phyloP scores from a whole-genome alignment of 257 asterid species.

The Euphrasia confusa region DNA sequence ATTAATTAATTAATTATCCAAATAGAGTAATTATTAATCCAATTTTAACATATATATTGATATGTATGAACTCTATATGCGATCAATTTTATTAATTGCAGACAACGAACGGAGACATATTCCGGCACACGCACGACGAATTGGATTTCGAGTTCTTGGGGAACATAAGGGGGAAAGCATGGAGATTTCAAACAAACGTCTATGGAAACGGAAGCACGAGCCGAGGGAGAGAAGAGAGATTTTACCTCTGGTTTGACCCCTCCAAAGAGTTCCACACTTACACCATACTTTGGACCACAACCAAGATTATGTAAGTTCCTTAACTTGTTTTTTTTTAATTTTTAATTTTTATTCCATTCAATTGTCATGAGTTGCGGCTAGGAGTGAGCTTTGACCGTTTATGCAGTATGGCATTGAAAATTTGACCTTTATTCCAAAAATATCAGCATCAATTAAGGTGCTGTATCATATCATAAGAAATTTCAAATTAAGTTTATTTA shows the following conservation, averaged over 20 bases:
- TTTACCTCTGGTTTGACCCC: conserved; percentile 79
- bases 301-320: conserved; percentile 57
- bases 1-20: no score
- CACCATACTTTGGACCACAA: conserved; percentile 80
- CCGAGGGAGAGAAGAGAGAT: conserved; percentile 94
- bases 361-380: no score
- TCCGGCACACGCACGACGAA: conserved; percentile 69
- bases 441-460: no score
- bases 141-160: conserved; percentile 91
- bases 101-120: conserved; percentile 78
- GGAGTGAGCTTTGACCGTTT: no score
- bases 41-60: background rate
- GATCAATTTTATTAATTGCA: conserved; percentile 18
- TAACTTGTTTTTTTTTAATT: conserved; percentile 28
- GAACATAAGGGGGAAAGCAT: conserved; percentile 70
- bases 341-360: background rate
- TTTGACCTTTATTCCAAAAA: background rate
- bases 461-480: no score
- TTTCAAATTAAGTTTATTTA: no score
- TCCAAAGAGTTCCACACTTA: conserved; percentile 67
- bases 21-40: background rate
- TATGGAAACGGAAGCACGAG: conserved; percentile 91
- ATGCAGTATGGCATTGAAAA: no score
- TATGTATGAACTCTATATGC: background rate
- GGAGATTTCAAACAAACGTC: conserved; percentile 95